These are phyloP conservation scores for Mycena galericulata DNA, from an alignment of 768 basidiomycete genomes.

Conservation along the genomic window DNA sequence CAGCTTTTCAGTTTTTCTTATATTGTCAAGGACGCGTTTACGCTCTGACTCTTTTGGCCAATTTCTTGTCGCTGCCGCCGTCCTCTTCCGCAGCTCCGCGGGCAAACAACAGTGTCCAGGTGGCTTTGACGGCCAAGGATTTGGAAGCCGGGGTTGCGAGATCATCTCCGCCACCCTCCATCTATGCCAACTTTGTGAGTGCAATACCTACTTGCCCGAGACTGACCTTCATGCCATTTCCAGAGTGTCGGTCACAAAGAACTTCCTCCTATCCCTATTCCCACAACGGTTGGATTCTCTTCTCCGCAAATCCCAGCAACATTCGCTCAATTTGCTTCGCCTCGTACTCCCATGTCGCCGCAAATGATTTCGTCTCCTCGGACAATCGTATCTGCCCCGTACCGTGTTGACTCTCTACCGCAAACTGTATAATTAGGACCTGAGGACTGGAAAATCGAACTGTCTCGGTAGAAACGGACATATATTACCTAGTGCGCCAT, in stretches of 20 bases:
- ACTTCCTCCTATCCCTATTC: slow-evolving; percentile 16
- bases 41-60: slow-evolving; percentile 30
- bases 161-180: neutral
- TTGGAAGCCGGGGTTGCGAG: neutral
- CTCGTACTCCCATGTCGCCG: neutral
- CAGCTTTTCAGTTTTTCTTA: slow-evolving; percentile 32
- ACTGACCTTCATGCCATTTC: neutral
- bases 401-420: slow-evolving; percentile 2
- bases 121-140: neutral
- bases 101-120: neutral
- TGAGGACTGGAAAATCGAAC: neutral
- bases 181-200: slow-evolving; percentile 11
- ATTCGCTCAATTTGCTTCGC: neutral
- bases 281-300: neutral
- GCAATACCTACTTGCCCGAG: neutral
- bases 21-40: slow-evolving; percentile 32
- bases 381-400: neutral
- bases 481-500: too few species aligned
- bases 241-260: slow-evolving; percentile 29
- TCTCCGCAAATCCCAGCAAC: neutral
- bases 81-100: neutral
- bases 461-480: too few species aligned
- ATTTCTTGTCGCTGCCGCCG: slow-evolving; percentile 24
- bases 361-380: neutral
- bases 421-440: neutral